Percentiles rank a stretch among this genome's conserved stretches.
phyloP scores from a whole-genome alignment of 495 filamentous ascomycete species.

The Neurospora tetrasperma region DNA sequence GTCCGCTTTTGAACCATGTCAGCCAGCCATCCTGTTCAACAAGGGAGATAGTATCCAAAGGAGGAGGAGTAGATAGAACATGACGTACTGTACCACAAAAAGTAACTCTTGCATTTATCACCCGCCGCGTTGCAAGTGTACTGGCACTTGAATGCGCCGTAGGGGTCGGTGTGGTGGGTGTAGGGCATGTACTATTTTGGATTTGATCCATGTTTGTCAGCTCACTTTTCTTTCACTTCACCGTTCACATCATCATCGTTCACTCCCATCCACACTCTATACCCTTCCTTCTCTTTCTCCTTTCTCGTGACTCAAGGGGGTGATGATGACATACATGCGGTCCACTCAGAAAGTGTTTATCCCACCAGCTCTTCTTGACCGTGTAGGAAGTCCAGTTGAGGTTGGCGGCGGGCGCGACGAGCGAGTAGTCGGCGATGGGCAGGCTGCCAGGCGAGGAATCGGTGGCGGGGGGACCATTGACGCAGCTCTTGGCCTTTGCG shows the following conservation, averaged over 20 bases:
- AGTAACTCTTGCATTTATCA: slow-evolving; percentile 18
- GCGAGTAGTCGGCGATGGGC: slow-evolving; percentile 16
- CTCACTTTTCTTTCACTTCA: not conserved
- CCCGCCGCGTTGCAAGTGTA: slow-evolving; percentile 22
- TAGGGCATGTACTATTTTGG: slow-evolving; percentile 11
- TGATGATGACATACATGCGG: slow-evolving; percentile 8
- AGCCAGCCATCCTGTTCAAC: not conserved
- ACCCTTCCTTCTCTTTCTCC: not conserved
- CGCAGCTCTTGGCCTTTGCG: slow-evolving; percentile 7
- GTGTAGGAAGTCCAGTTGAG: slow-evolving; percentile 11
- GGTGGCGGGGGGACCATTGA: slow-evolving; percentile 12
- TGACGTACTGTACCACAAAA: slow-evolving; percentile 22
- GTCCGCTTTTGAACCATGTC: not conserved
- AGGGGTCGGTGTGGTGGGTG: slow-evolving; percentile 11
- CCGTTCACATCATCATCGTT: no score
- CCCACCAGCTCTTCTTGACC: slow-evolving; percentile 12
- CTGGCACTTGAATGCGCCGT: slow-evolving; percentile 28
- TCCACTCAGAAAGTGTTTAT: slow-evolving; percentile 16
- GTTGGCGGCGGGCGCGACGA: slow-evolving; percentile 5
- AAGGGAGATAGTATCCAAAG: not conserved
- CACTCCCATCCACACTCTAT: not conserved
- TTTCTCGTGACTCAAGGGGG: no score
- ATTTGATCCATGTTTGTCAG: not conserved
- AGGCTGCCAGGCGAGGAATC: slow-evolving; percentile 1
- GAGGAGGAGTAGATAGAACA: not conserved